Conservation (phyloP, 768 basidiomycete genomes). For the Collybiopsis luxurians region DNA sequence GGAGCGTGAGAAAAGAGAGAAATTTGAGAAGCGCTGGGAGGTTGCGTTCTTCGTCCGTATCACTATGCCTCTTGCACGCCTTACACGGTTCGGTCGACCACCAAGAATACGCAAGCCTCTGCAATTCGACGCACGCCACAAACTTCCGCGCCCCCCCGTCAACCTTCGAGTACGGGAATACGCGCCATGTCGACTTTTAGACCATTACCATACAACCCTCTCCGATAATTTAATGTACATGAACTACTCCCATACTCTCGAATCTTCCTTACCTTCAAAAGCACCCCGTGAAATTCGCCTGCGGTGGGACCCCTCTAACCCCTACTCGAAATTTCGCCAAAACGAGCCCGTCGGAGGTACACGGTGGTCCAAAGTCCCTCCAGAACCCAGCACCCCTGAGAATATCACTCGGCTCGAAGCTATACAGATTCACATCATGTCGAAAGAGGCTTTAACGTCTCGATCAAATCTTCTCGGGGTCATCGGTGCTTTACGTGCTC, state of each 20-base stretch:
- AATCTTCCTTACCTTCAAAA: conserved; percentile 32
- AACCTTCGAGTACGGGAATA: conserved; percentile 66
- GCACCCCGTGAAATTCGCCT: conserved; percentile 59
- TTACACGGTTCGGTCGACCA: conserved; percentile 47
- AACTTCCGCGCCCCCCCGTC: conserved; percentile 75
- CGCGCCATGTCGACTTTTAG: conserved; percentile 66
- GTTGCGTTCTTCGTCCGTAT: not conserved
- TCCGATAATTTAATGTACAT: conserved; percentile 93
- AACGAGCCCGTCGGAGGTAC: conserved; percentile 75
- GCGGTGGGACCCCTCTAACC: conserved; percentile 72
- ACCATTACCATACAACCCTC: conserved; percentile 84
- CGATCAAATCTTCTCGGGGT: conserved; percentile 76
- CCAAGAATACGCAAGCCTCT: conserved; percentile 45
- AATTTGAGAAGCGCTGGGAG: too few species aligned
- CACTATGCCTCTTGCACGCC: not conserved
- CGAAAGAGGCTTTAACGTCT: conserved; percentile 73
- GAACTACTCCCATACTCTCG: conserved; percentile 75
- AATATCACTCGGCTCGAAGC: conserved; percentile 77
- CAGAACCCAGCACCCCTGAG: conserved; percentile 62
- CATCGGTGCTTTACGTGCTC: conserved; percentile 82
- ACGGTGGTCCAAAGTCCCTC: conserved; percentile 61
- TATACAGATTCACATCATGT: conserved; percentile 84
- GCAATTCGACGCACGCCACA: conserved; percentile 42
- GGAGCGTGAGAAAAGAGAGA: not conserved
- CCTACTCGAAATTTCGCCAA: conserved; percentile 77